These are phyloP conservation scores for Dendrobium huoshanense DNA, from an alignment of 106 monocot species.

Conservation along the genomic window DNA sequence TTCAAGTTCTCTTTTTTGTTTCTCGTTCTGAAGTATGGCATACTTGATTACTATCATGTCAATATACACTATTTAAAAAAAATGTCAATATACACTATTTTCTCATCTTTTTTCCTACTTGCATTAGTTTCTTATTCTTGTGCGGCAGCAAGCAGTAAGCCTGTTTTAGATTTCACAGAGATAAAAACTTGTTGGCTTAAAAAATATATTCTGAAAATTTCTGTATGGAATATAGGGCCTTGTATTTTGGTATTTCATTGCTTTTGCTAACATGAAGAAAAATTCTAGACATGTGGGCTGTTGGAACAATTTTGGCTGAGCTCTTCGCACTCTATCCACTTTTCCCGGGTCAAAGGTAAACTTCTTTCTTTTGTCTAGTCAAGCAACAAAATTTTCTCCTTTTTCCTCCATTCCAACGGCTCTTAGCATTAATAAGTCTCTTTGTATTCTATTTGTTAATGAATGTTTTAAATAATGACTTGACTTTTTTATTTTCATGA, in stretches of 20 bases:
- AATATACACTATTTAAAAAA: background rate
- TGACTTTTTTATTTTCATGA: background rate
- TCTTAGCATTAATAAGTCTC: background rate
- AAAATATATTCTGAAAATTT: background rate
- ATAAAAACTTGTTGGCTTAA: background rate
- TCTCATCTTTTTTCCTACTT: background rate
- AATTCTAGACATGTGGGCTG: constrained; percentile 87
- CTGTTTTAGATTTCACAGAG: background rate
- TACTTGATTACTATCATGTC: background rate
- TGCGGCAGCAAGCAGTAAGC: background rate
- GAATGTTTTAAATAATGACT: background rate
- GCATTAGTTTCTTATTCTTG: background rate
- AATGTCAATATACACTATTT: background rate
- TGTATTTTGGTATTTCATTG: background rate
- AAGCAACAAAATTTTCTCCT: background rate
- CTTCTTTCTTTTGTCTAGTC: background rate
- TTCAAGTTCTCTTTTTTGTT: background rate
- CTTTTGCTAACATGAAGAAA: background rate
- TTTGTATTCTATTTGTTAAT: background rate
- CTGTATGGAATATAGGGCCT: background rate
- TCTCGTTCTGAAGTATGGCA: background rate
- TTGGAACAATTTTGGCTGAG: constrained; percentile 90
- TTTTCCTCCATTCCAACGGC: background rate
- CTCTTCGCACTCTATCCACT: constrained; percentile 75
- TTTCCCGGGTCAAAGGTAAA: constrained; percentile 90